Evolutionary conservation across 805 yeast species (phyloP).

Genomic region (Saccharomycopsis olivae): DNA sequence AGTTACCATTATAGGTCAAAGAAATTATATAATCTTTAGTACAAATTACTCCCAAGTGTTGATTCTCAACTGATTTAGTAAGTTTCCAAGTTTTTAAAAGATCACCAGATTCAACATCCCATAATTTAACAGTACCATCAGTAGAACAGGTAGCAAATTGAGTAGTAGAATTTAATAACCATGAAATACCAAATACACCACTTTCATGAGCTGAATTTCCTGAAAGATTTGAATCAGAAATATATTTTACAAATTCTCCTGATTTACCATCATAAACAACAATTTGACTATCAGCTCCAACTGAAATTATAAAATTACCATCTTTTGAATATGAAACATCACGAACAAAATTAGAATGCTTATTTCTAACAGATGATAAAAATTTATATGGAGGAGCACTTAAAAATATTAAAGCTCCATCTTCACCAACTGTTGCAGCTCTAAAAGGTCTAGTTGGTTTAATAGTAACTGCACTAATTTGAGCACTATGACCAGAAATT

Average conservation of each 20-base stretch:
- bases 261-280: slow-evolving; percentile 78
- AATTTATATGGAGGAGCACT: slow-evolving; percentile 95
- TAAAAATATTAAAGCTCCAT: slow-evolving; percentile 70
- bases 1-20: slow-evolving; percentile 59
- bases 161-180: slow-evolving; percentile 44
- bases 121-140: slow-evolving; percentile 61
- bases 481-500: slow-evolving; percentile 82
- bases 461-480: slow-evolving; percentile 74
- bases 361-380: slow-evolving; percentile 54
- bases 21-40: slow-evolving; percentile 53
- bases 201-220: slow-evolving; percentile 47
- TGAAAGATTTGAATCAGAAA: slow-evolving; percentile 29
- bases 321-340: slow-evolving; percentile 77
- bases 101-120: slow-evolving; percentile 40
- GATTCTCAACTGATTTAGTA: slow-evolving; percentile 42
- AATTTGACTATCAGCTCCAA: slow-evolving; percentile 74
- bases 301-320: slow-evolving; percentile 66
- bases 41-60: slow-evolving; percentile 71
- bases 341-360: slow-evolving; percentile 69
- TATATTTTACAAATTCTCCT: slow-evolving; percentile 57
- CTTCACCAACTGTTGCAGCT: slow-evolving; percentile 90
- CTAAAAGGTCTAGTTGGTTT: slow-evolving; percentile 84
- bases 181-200: slow-evolving; percentile 69
- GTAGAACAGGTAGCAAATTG: slow-evolving; percentile 75
- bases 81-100: slow-evolving; percentile 41